Conservation (phyloP, 345 rosid species). For the Eucalyptus sideroxylon region DNA sequence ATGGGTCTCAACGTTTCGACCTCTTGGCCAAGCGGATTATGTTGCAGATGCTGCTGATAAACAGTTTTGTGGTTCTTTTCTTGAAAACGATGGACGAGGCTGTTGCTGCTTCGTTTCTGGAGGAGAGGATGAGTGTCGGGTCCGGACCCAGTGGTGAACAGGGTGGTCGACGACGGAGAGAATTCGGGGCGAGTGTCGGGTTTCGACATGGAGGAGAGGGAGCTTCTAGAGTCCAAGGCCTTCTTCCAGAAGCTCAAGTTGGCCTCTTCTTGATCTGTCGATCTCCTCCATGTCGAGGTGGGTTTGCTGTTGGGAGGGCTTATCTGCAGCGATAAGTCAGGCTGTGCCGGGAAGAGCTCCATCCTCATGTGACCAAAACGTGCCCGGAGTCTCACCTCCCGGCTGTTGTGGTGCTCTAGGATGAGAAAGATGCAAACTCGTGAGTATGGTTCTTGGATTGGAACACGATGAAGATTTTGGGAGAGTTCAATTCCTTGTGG, state of each 20-base stretch:
- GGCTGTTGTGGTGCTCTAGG: not conserved
- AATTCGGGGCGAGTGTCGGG: constrained; percentile 22
- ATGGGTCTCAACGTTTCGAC: constrained; percentile 68
- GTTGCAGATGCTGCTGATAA: constrained; percentile 8
- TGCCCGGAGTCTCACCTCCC: not conserved
- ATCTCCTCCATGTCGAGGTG: constrained; percentile 49
- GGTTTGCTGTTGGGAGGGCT: constrained; percentile 67
- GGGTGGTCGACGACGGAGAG: constrained; percentile 53
- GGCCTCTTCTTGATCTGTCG: constrained; percentile 17
- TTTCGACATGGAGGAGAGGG: not conserved
- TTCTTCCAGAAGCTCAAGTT: constrained; percentile 32
- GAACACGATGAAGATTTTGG: not conserved
- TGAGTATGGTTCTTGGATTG: not conserved
- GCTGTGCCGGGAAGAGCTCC: constrained; percentile 81
- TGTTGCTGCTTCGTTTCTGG: not conserved
- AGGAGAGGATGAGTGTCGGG: not conserved
- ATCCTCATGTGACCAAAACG: not conserved
- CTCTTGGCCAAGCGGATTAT: constrained; percentile 32
- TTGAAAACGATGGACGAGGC: not conserved
- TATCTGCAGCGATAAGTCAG: constrained; percentile 57
- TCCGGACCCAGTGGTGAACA: constrained; percentile 2
- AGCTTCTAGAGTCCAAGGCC: not conserved
- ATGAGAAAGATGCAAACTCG: not conserved
- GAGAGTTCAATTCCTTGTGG: not conserved
- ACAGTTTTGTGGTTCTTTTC: not conserved